These are phyloP conservation scores for Aureobasidium lini DNA, from an alignment of 2,329 filamentous ascomycete species.

Conservation along the genomic window DNA sequence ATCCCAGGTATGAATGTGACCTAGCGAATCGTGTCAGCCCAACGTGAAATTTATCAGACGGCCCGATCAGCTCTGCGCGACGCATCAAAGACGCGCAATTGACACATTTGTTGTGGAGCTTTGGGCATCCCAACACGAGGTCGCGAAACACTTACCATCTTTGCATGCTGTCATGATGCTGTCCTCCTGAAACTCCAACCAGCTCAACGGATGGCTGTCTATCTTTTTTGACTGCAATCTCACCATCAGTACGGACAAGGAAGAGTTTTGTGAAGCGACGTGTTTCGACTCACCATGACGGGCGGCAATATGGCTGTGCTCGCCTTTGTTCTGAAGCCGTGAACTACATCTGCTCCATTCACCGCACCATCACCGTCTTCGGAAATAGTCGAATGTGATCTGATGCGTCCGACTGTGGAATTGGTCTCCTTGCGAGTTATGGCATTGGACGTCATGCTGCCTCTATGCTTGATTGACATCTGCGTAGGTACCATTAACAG, in stretches of 20 bases:
- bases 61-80: neutral
- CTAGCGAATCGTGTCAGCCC: constrained; percentile 34
- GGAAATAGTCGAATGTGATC: constrained; percentile 65
- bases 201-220: constrained; percentile 78
- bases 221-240: constrained; percentile 63
- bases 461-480: constrained; percentile 48
- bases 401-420: constrained; percentile 51
- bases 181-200: constrained; percentile 89
- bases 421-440: constrained; percentile 51
- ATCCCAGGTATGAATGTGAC: constrained; percentile 69
- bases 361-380: constrained; percentile 23
- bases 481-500: neutral
- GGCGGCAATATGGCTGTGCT: constrained; percentile 81
- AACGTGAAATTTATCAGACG: constrained; percentile 1
- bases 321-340: constrained; percentile 77
- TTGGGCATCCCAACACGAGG: neutral
- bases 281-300: constrained; percentile 60
- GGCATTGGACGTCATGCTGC: constrained; percentile 47
- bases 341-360: constrained; percentile 50
- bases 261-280: neutral
- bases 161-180: constrained; percentile 89
- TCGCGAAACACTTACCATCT: constrained; percentile 56
- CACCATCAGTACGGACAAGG: constrained; percentile 11
- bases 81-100: constrained; percentile 5
- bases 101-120: neutral